Conservation (phyloP, 495 filamentous ascomycete species). For the Cercophora samala region DNA sequence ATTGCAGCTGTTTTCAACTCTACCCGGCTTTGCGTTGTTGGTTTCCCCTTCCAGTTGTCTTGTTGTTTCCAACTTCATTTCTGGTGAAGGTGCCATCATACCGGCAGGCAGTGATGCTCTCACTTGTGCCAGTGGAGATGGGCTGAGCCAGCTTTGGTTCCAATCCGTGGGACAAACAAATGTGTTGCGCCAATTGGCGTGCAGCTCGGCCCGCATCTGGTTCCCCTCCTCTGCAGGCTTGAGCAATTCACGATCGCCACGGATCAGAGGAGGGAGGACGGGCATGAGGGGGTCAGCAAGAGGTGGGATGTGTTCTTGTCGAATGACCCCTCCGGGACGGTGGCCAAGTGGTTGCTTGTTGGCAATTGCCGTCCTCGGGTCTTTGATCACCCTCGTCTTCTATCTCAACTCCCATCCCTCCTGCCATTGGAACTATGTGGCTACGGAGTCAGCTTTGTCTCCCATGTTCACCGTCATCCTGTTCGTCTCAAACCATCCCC, state of each 20-base stretch:
- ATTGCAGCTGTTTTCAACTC: too few species aligned
- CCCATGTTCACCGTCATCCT: neutral
- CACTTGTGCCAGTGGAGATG: slow-evolving; percentile 15
- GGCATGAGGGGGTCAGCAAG: neutral
- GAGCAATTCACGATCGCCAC: neutral
- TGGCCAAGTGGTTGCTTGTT: neutral
- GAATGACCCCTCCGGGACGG: neutral
- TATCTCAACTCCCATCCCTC: neutral
- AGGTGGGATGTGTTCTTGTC: neutral
- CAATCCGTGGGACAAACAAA: slow-evolving; percentile 2
- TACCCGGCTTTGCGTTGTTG: neutral
- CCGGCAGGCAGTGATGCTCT: slow-evolving; percentile 10
- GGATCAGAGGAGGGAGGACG: neutral
- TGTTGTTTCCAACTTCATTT: slow-evolving; percentile 3
- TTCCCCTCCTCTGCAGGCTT: neutral
- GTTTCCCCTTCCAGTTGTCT: too few species aligned
- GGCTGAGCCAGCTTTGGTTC: slow-evolving; percentile 6
- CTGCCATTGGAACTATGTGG: neutral
- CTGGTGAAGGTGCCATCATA: neutral
- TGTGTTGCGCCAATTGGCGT: slow-evolving; percentile 20
- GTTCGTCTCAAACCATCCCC: neutral
- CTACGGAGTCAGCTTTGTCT: neutral
- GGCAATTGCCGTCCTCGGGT: neutral
- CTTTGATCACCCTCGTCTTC: neutral
- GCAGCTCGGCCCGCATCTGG: slow-evolving; percentile 19